Percentiles rank a stretch among this genome's conserved stretches.
These are phyloP conservation scores for Globisporangium sylvaticum DNA, from an alignment of 352 stramenopile genomes.

Conservation along the genomic window DNA sequence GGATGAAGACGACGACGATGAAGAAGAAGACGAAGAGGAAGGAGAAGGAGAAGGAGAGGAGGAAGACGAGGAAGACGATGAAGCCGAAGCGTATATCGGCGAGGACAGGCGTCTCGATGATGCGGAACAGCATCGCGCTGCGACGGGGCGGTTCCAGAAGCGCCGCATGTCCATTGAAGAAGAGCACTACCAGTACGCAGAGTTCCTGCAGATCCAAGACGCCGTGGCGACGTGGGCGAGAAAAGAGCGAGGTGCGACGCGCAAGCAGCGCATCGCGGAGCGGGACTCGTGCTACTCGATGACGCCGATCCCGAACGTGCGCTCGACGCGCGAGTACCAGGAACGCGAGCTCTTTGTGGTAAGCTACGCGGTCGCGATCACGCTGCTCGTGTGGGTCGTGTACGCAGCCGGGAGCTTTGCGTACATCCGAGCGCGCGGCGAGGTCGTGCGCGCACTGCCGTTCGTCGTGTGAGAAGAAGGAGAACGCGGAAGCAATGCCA, in stretches of 20 bases:
- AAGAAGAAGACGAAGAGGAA: conserved; percentile 37
- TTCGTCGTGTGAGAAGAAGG: not conserved
- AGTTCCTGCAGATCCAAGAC: conserved; percentile 54
- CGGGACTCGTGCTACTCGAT: conserved; percentile 32
- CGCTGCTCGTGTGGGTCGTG: conserved; percentile 43
- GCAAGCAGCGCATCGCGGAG: conserved; percentile 31
- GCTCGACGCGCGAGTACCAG: conserved; percentile 38
- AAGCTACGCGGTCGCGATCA: conserved; percentile 43
- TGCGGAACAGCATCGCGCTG: not conserved
- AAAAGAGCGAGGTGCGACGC: conserved; percentile 41
- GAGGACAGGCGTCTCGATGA: conserved; percentile 14
- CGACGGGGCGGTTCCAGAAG: not conserved
- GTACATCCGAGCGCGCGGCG: conserved; percentile 19
- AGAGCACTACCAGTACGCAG: conserved; percentile 37
- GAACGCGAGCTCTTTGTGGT: conserved; percentile 39
- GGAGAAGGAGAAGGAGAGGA: conserved; percentile 28
- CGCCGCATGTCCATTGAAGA: conserved; percentile 50
- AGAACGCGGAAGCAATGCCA: too few species aligned
- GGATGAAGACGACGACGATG: conserved; percentile 27
- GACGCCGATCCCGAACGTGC: conserved; percentile 28
- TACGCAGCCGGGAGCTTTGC: conserved; percentile 23
- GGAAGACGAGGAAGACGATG: conserved; percentile 17
- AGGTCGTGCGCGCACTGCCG: not conserved
- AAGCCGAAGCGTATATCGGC: conserved; percentile 37
- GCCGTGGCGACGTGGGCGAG: conserved; percentile 45